A percentile compares a stretch with the other conserved stretches of the same genome.
Conservation (phyloP, 371 early-diverging fungal species). For the Blakeslea trispora region DNA sequence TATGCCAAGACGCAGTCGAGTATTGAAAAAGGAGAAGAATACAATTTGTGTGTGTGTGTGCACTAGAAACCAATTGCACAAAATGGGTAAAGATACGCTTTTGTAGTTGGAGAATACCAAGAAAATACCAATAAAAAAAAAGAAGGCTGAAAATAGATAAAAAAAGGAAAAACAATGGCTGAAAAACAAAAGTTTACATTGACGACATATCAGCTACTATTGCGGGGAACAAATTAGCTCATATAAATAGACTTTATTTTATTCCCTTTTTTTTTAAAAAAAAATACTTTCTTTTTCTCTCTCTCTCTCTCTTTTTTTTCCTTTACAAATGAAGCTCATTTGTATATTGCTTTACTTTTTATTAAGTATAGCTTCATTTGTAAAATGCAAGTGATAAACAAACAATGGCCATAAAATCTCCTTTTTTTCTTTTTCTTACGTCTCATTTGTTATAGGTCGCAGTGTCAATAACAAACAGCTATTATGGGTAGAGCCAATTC, state of each 20-base stretch:
- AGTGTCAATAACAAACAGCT: constrained; percentile 34
- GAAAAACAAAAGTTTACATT: background rate
- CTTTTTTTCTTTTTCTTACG: background rate
- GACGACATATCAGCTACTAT: background rate
- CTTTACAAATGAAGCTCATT: background rate
- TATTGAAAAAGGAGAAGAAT: too few species aligned
- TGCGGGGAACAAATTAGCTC: background rate
- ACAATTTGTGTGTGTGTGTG: too few species aligned
- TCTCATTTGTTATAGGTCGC: too few species aligned
- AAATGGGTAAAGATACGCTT: too few species aligned
- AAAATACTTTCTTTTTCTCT: background rate
- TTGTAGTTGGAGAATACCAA: too few species aligned
- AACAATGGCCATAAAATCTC: background rate
- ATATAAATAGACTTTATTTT: background rate
- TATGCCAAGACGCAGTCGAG: too few species aligned
- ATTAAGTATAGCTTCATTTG: constrained; percentile 1
- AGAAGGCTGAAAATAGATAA: background rate
- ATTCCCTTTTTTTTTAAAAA: background rate
- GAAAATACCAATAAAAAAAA: too few species aligned
- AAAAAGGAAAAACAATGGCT: background rate
- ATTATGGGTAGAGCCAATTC: constrained; percentile 34
- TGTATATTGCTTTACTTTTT: background rate
- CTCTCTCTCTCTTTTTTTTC: background rate
- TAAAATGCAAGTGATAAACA: background rate
- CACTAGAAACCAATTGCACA: too few species aligned